Conservation (phyloP, 768 basidiomycete genomes). For the Rhodotorula taiwanensis region DNA sequence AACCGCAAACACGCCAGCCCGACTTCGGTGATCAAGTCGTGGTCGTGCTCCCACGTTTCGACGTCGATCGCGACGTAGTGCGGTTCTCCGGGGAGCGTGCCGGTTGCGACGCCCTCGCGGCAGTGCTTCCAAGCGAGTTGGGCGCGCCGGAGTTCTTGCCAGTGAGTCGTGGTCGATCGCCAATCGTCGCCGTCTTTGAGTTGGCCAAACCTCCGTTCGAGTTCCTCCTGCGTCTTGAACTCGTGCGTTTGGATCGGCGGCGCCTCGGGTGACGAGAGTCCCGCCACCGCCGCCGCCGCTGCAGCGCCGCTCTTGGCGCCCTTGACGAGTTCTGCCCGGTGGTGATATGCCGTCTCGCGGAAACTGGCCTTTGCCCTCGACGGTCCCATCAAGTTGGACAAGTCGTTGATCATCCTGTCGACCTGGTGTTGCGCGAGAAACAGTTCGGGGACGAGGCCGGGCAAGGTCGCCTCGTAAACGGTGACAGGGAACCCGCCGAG, state of each 20-base stretch:
- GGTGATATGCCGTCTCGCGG: slow-evolving; percentile 1
- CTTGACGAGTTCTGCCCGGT: not conserved
- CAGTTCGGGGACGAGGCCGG: slow-evolving; percentile 9
- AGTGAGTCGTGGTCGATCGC: not conserved
- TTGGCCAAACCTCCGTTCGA: slow-evolving; percentile 13
- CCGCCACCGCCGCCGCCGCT: not conserved
- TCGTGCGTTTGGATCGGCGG: not conserved
- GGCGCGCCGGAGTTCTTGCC: not conserved
- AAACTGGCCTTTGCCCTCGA: slow-evolving; percentile 11
- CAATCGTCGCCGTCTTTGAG: slow-evolving; percentile 15
- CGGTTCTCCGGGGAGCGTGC: not conserved
- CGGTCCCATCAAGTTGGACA: slow-evolving; percentile 21
- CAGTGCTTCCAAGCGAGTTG: not conserved
- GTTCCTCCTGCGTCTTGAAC: not conserved
- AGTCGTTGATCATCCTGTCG: not conserved
- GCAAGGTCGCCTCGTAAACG: not conserved
- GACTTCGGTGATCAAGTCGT: slow-evolving; percentile 68
- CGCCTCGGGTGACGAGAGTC: too few species aligned
- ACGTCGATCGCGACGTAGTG: slow-evolving; percentile 60
- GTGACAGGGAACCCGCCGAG: slow-evolving; percentile 22
- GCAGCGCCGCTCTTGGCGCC: too few species aligned
- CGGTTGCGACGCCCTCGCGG: not conserved
- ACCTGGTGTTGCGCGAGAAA: slow-evolving; percentile 7
- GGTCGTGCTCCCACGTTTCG: slow-evolving; percentile 74
- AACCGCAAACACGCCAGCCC: slow-evolving; percentile 54